Evolutionary conservation across 2,329 filamentous ascomycete genomes (phyloP).

Genomic region (Orbilia brochopaga): DNA sequence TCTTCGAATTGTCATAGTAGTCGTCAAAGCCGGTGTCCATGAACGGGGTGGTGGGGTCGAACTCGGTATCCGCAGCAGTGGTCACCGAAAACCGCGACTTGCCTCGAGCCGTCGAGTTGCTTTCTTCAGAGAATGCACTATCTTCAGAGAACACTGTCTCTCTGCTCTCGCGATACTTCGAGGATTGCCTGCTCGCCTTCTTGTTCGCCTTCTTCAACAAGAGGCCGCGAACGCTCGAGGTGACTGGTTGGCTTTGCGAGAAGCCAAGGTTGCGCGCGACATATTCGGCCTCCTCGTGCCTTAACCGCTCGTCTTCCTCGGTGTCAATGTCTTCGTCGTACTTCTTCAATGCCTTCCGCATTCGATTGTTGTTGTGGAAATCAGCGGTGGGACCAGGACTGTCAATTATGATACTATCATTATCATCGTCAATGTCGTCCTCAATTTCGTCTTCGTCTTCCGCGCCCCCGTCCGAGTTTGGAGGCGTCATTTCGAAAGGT

Average conservation of each 20-base stretch:
- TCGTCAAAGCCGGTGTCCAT: conserved; percentile 48
- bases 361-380: conserved; percentile 38
- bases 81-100: conserved; percentile 45
- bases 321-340: conserved; percentile 27
- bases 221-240: conserved; percentile 23
- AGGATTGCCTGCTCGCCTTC: conserved; percentile 29
- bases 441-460: conserved; percentile 26
- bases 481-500: conserved; percentile 50
- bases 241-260: conserved; percentile 32
- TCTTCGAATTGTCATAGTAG: conserved; percentile 48
- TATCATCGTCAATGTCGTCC: conserved; percentile 25
- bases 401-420: conserved; percentile 49
- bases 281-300: conserved; percentile 45
- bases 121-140: conserved; percentile 41
- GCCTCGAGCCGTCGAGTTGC: conserved; percentile 28
- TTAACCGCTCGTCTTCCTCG: conserved; percentile 36
- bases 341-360: conserved; percentile 17
- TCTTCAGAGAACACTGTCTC: conserved; percentile 50
- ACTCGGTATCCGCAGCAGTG: conserved; percentile 33
- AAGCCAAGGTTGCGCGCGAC: conserved; percentile 48
- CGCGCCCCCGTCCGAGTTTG: conserved; percentile 37
- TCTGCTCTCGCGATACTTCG: conserved; percentile 38
- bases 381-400: conserved; percentile 46
- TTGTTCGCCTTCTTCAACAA: conserved; percentile 27
- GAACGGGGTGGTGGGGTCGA: conserved; percentile 34